A percentile compares a stretch with the other conserved stretches of the same genome.
These are phyloP conservation scores for Bullera alba DNA, from an alignment of 768 basidiomycete species.

Conservation along the genomic window DNA sequence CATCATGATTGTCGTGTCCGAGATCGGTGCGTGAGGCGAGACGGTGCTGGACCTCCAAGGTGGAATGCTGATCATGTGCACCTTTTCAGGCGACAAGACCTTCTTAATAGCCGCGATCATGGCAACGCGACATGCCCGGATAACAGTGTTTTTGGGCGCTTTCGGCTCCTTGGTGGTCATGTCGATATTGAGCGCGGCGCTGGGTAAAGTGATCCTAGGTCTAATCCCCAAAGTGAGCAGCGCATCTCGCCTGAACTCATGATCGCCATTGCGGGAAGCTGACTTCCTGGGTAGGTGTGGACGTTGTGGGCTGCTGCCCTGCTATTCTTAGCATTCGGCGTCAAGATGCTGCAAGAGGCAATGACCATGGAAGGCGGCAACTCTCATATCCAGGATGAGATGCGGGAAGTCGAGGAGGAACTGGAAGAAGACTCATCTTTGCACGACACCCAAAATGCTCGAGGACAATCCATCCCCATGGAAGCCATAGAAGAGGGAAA, in stretches of 20 bases:
- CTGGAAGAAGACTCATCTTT: constrained; percentile 69
- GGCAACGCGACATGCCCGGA: constrained; percentile 74
- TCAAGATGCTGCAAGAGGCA: constrained; percentile 81
- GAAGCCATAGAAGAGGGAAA: constrained; percentile 68
- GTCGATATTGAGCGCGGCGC: constrained; percentile 86
- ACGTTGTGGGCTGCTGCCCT: constrained; percentile 56
- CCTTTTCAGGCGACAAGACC: constrained; percentile 88
- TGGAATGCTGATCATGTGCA: constrained; percentile 46
- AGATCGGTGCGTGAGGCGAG: constrained; percentile 16
- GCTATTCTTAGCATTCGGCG: constrained; percentile 84
- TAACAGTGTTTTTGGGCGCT: constrained; percentile 79
- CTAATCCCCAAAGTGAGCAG: constrained; percentile 59
- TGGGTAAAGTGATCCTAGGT: constrained; percentile 81
- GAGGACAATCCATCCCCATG: constrained; percentile 53
- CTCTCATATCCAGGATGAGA: constrained; percentile 83
- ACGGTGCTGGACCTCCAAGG: background rate
- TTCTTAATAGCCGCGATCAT: constrained; percentile 75
- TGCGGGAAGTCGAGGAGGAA: constrained; percentile 93
- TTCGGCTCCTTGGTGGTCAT: constrained; percentile 81
- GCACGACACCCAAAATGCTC: constrained; percentile 34
- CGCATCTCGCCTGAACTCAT: background rate
- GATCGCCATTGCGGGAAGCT: background rate
- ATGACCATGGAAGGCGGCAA: constrained; percentile 67
- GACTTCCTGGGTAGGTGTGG: constrained; percentile 19
- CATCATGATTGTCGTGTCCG: constrained; percentile 70